Percentiles rank a stretch among this genome's conserved stretches.
Conservation (phyloP, 345 rosid species). For the Microcos paniculata region DNA sequence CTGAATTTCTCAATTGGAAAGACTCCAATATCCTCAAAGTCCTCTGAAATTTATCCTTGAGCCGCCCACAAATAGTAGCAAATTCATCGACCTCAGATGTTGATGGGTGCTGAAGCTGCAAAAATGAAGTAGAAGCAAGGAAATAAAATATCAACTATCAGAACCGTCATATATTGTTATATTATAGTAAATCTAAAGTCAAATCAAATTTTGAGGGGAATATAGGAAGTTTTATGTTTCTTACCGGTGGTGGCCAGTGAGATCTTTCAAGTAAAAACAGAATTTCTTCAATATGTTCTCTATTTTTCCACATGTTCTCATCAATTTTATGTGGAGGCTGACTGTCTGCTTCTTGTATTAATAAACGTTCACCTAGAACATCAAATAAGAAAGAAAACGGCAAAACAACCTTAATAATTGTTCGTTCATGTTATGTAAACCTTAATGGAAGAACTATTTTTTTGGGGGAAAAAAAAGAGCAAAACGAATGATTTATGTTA, state of each 20-base stretch:
- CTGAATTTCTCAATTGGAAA: constrained; percentile 83
- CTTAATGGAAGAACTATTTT: background rate
- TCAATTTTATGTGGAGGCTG: constrained; percentile 87
- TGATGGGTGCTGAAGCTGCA: constrained; percentile 71
- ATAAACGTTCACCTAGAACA: constrained; percentile 46
- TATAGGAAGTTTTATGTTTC: background rate
- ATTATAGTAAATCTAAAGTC: background rate
- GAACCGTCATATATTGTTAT: background rate
- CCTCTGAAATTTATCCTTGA: constrained; percentile 42
- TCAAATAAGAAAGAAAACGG: background rate
- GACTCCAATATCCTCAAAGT: constrained; percentile 48
- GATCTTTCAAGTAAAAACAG: constrained; percentile 64
- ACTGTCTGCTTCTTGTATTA: constrained; percentile 58
- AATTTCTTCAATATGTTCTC: constrained; percentile 88
- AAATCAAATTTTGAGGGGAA: background rate
- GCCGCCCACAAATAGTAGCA: constrained; percentile 32
- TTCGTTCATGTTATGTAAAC: background rate
- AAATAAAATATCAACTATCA: background rate
- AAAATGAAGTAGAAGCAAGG: background rate
- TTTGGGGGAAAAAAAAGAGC: background rate
- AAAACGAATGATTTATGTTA: background rate
- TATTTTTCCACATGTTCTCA: constrained; percentile 97
- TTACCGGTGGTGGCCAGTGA: constrained; percentile 66
- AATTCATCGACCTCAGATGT: constrained; percentile 50
- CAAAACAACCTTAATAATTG: background rate